A percentile compares a stretch with the other conserved stretches of the same genome.
phyloP scores from a whole-genome alignment of 352 stramenopile species.

The Phytophthora sp. region DNA sequence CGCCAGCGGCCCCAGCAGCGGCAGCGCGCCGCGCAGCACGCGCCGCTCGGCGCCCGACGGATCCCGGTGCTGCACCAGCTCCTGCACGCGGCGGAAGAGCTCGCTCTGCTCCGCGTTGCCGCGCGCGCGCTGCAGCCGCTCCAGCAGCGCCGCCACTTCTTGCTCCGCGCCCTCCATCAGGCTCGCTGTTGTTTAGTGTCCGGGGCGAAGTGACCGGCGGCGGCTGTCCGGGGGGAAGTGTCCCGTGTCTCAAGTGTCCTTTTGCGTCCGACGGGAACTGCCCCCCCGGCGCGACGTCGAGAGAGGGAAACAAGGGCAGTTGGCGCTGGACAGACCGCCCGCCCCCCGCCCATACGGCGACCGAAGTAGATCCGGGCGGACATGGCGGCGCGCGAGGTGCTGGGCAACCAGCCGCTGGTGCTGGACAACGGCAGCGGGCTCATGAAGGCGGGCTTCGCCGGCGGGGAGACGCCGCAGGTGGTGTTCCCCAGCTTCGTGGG shows the following conservation, averaged over 20 bases:
- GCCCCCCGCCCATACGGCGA: too few relatives aligned
- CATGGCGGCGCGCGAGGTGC: conserved; percentile 41
- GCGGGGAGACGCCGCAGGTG: conserved; percentile 75
- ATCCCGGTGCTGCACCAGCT: conserved; percentile 68
- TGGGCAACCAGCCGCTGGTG: conserved; percentile 88
- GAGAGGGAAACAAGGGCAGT: background rate
- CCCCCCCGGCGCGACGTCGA: background rate
- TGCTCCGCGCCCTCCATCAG: conserved; percentile 43
- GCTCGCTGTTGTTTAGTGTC: conserved; percentile 15
- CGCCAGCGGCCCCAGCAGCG: conserved; percentile 50
- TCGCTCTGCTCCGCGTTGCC: conserved; percentile 61
- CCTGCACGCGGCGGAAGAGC: conserved; percentile 67
- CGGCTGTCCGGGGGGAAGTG: conserved; percentile 1
- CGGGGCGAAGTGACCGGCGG: background rate
- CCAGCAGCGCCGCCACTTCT: conserved; percentile 60
- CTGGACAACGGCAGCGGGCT: conserved; percentile 88
- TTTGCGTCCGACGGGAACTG: too few relatives aligned
- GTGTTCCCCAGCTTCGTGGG: conserved; percentile 83
- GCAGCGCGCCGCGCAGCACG: conserved; percentile 49
- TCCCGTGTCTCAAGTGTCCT: too few relatives aligned
- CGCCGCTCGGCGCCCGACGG: conserved; percentile 42
- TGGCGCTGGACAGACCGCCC: too few relatives aligned
- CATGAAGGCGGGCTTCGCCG: conserved; percentile 85
- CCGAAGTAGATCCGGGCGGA: conserved; percentile 46
- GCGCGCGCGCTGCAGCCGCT: conserved; percentile 46